Evolutionary conservation across 495 filamentous ascomycete species (phyloP).

Genomic region (Astrocystis sublimbata): DNA sequence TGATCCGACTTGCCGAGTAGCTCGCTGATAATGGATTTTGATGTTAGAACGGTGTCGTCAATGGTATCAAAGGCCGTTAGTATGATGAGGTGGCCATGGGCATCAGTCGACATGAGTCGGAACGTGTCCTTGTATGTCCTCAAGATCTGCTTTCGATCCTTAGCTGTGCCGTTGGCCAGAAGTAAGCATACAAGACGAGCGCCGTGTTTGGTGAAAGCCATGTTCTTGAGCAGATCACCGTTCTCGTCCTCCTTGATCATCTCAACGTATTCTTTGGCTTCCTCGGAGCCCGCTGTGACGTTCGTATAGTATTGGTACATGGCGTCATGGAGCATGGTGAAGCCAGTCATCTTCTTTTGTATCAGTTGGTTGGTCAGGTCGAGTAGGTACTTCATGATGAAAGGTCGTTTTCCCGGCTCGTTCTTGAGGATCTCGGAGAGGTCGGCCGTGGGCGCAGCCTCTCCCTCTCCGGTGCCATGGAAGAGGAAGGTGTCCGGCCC

Average conservation of each 20-base stretch:
- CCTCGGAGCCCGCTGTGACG: slow-evolving; percentile 69
- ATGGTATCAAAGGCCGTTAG: slow-evolving; percentile 84
- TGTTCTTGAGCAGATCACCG: slow-evolving; percentile 84
- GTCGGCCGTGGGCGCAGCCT: slow-evolving; percentile 48
- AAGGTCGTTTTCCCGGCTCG: slow-evolving; percentile 78
- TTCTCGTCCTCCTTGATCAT: slow-evolving; percentile 87
- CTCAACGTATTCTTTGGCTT: slow-evolving; percentile 85
- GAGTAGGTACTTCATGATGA: slow-evolving; percentile 80
- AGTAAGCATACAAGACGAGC: slow-evolving; percentile 76
- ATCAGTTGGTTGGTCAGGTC: slow-evolving; percentile 86
- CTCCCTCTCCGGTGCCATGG: slow-evolving; percentile 51
- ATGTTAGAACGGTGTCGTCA: slow-evolving; percentile 87
- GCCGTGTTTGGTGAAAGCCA: slow-evolving; percentile 92
- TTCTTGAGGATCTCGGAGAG: slow-evolving; percentile 71
- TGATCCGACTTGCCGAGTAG: slow-evolving; percentile 67
- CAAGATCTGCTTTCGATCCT: slow-evolving; percentile 88
- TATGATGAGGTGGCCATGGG: slow-evolving; percentile 75
- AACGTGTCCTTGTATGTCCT: slow-evolving; percentile 84
- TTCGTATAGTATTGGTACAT: slow-evolving; percentile 96
- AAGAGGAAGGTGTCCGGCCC: slow-evolving; percentile 90
- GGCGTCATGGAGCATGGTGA: slow-evolving; percentile 94
- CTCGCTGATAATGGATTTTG: slow-evolving; percentile 82
- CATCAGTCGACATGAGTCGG: slow-evolving; percentile 76
- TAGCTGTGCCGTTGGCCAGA: slow-evolving; percentile 80
- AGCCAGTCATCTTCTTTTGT: slow-evolving; percentile 93